phyloP scores from a whole-genome alignment of 805 yeast species.

The Candida easanensis region DNA sequence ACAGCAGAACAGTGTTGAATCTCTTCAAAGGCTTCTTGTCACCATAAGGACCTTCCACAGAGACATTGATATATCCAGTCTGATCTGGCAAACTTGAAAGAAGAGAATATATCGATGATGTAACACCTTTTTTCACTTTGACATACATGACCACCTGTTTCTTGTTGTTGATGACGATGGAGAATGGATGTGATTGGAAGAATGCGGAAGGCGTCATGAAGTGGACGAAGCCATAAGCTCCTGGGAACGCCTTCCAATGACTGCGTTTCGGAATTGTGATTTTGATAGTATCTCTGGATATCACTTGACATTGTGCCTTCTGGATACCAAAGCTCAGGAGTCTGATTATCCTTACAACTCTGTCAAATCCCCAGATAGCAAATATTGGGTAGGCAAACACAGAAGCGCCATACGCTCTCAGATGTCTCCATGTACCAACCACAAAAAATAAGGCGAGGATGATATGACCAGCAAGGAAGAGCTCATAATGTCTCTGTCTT shows the following conservation, averaged over 20 bases:
- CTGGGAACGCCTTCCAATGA: conserved; percentile 43
- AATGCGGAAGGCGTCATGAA: conserved; percentile 49
- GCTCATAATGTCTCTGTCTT: conserved; percentile 55
- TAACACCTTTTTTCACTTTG: conserved; percentile 55
- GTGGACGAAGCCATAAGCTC: conserved; percentile 57
- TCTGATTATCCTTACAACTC: conserved; percentile 43
- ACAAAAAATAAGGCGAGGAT: conserved; percentile 50
- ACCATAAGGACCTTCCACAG: conserved; percentile 70
- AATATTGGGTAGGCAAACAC: conserved; percentile 45
- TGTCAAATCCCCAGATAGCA: conserved; percentile 31
- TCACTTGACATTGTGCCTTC: conserved; percentile 16
- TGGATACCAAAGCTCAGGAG: conserved; percentile 22
- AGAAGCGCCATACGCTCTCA: conserved; percentile 46
- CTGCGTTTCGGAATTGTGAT: conserved; percentile 40
- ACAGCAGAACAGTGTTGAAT: conserved; percentile 37
- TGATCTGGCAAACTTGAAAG: conserved; percentile 27
- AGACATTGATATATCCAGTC: conserved; percentile 30
- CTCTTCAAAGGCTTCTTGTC: conserved; percentile 31
- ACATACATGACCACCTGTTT: conserved; percentile 42
- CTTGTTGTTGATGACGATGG: conserved; percentile 43
- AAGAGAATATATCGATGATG: conserved; percentile 27
- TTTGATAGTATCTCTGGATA: conserved; percentile 43
- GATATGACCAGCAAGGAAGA: conserved; percentile 55
- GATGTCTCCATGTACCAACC: conserved; percentile 56
- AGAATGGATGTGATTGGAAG: conserved; percentile 77